These are phyloP conservation scores for Termitomyces sp. DNA, from an alignment of 768 basidiomycete genomes.

Conservation along the genomic window DNA sequence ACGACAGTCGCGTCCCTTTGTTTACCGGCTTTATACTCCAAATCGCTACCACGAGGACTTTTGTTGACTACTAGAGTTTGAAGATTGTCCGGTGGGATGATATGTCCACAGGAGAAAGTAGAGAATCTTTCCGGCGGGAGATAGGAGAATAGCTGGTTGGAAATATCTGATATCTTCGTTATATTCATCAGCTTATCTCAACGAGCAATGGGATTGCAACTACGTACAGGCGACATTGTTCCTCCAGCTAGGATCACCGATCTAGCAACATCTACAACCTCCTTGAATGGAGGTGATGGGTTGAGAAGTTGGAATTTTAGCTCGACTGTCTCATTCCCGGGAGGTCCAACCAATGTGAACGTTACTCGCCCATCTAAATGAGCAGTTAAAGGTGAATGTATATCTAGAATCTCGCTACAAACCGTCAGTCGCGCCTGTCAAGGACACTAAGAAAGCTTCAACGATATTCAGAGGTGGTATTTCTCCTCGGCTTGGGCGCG, in stretches of 20 bases:
- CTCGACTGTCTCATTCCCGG: conserved; percentile 44
- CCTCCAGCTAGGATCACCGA: conserved; percentile 92
- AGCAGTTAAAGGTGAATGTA: background rate
- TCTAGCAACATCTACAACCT: conserved; percentile 77
- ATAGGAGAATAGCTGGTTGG: conserved; percentile 71
- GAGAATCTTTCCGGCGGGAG: conserved; percentile 58
- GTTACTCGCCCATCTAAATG: conserved; percentile 72
- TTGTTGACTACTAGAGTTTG: conserved; percentile 67
- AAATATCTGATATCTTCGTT: conserved; percentile 79
- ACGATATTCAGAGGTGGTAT: conserved; percentile 77
- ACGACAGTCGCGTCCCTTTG: conserved; percentile 65
- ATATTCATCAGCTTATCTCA: background rate
- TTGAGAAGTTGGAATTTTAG: conserved; percentile 92
- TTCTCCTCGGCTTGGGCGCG: conserved; percentile 28
- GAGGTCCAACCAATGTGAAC: conserved; percentile 38
- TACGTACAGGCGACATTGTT: conserved; percentile 92
- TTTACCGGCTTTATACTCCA: conserved; percentile 80
- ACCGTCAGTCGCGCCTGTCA: conserved; percentile 81
- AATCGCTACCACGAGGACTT: conserved; percentile 66
- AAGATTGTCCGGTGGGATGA: conserved; percentile 79
- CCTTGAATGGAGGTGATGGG: conserved; percentile 79
- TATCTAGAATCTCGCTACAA: conserved; percentile 2
- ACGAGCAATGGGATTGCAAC: background rate
- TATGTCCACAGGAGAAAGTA: conserved; percentile 88
- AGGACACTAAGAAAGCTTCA: conserved; percentile 70